phyloP scores from a whole-genome alignment of 345 rosid species.

The Arabidopsis thaliana region DNA sequence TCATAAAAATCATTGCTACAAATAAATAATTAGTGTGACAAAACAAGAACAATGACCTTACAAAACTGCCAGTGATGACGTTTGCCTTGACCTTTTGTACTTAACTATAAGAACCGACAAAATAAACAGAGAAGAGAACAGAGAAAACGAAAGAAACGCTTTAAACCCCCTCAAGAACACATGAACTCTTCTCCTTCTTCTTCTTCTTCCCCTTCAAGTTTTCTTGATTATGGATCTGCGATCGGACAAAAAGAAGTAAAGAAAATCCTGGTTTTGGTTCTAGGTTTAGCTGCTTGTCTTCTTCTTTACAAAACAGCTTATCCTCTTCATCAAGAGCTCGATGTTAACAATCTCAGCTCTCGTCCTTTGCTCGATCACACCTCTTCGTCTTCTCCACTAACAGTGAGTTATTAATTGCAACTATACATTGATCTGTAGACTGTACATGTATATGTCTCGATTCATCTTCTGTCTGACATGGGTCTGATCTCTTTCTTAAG shows the following conservation, averaged over 20 bases:
- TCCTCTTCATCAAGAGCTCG: constrained; percentile 32
- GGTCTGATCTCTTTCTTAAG: neutral
- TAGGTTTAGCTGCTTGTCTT: constrained; percentile 36
- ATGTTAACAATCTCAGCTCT: constrained; percentile 24
- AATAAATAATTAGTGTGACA: neutral
- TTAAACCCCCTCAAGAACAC: constrained; percentile 27
- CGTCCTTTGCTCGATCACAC: constrained; percentile 28
- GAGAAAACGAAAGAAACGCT: constrained; percentile 22
- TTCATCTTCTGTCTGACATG: neutral
- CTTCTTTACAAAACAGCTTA: constrained; percentile 36
- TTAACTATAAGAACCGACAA: constrained; percentile 23
- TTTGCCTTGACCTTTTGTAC: neutral
- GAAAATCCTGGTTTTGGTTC: constrained; percentile 30
- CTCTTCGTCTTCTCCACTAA: constrained; percentile 12
- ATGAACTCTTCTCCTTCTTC: constrained; percentile 22
- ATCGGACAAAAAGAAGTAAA: constrained; percentile 32
- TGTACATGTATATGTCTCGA: neutral
- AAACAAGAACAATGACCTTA: neutral
- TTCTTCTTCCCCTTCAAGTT: constrained; percentile 30
- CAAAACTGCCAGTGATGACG: constrained; percentile 14
- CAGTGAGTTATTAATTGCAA: constrained; percentile 12
- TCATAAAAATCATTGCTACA: neutral
- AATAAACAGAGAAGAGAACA: neutral
- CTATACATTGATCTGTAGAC: neutral
- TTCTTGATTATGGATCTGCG: constrained; percentile 3